Evolutionary conservation across 257 asterid genomes (phyloP), one percentile per base, ranked within the genome.

Genomic region (Solanum dulcamara): DNA sequence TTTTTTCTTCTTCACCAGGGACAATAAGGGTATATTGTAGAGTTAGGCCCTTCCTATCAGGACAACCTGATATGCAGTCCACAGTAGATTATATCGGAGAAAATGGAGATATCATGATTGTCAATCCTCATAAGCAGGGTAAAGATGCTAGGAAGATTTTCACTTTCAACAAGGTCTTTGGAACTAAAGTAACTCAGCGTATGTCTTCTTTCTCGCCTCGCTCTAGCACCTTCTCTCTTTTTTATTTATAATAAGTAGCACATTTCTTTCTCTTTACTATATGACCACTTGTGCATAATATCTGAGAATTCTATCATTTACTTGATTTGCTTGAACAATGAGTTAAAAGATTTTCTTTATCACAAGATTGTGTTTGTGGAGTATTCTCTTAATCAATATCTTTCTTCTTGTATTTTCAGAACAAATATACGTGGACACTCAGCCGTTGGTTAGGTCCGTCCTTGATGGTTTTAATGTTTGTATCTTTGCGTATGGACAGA

Each of bases 401-500:
- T 17, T 68, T 60, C 62, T 88, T 70, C 13, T 60, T 68, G 37
- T 68, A 26, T 59, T 88, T 91, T 93, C 97, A 96, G 99, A 92
- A 84, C 91, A 96, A 91, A 92, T 96, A 88, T 96, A 93, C 71
- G 91, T 85, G 46, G 97, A 96, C 85, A 91, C 96, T 66, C 98
- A 92, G 48, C 94, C 97, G 3, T 85, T 96, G 88, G 90, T 96
- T 88, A 90, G 98, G 90, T 92, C 99, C 44, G 97, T 92, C 86
- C 91, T 96, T 71, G 99, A 94, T 90, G 99, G 99, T 84, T 96
- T 83, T 84, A 94, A 96, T 86, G 97, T 94, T 44, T 96, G 99
- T 85, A 94, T 96, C 42, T 96, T 96, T 86, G 99, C 99, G 0
- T 96, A 96, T 15, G 99, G 99, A 44, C 98, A 96, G 90, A 96